Evolutionary conservation across 768 basidiomycete species (phyloP).

Genomic region (Tricholoma terreum): DNA sequence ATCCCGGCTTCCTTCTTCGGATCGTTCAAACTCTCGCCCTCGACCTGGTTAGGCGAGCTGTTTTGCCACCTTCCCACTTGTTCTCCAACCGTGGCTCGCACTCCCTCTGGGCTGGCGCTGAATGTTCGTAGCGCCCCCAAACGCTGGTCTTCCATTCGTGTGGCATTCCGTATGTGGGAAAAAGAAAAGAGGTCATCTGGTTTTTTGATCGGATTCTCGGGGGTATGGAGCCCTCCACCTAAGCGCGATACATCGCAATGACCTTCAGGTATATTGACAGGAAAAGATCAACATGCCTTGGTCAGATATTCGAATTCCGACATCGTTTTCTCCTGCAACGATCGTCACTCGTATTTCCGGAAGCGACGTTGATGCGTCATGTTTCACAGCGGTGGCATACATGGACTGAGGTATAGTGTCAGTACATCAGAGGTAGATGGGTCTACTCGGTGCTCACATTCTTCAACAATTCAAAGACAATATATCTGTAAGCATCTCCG

Average conservation of each 20-base stretch:
- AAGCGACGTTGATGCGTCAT: slow-evolving; percentile 38
- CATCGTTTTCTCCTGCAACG: slow-evolving; percentile 66
- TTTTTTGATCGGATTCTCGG: slow-evolving; percentile 46
- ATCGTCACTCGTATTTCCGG: slow-evolving; percentile 77
- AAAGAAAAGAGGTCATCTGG: slow-evolving; percentile 87
- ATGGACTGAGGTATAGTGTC: slow-evolving; percentile 50
- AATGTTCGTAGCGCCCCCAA: slow-evolving; percentile 66
- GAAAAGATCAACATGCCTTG: slow-evolving; percentile 50
- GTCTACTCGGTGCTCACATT: slow-evolving; percentile 53
- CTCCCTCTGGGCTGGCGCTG: slow-evolving; percentile 55
- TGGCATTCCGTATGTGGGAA: slow-evolving; percentile 77
- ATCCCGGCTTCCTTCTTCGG: slow-evolving; percentile 44
- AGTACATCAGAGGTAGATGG: neutral
- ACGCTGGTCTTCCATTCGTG: slow-evolving; percentile 62
- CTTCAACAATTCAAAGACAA: slow-evolving; percentile 86
- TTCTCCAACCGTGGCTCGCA: slow-evolving; percentile 78
- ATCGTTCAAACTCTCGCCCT: slow-evolving; percentile 24
- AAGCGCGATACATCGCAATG: slow-evolving; percentile 6
- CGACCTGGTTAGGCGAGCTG: slow-evolving; percentile 16
- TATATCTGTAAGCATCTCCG: slow-evolving; percentile 51
- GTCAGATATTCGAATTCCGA: slow-evolving; percentile 87
- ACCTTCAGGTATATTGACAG: slow-evolving; percentile 1
- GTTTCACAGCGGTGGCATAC: slow-evolving; percentile 58
- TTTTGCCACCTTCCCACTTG: slow-evolving; percentile 56
- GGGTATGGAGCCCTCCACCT: slow-evolving; percentile 70